Base-by-base conservation (phyloP, 306 rosid species). In the Cicer arietinum region DNA sequence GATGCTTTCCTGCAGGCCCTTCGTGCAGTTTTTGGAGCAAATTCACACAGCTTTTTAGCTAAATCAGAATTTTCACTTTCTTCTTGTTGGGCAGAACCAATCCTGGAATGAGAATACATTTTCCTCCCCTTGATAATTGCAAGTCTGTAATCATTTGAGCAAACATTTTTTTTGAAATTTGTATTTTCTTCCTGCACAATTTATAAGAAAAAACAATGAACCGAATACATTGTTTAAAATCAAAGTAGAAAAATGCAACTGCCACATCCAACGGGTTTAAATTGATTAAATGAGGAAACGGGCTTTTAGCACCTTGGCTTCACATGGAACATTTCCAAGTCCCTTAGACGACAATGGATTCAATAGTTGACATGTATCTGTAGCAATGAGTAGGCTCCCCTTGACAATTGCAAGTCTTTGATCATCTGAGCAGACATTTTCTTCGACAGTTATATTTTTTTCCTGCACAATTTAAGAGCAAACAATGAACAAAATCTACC, bases 161-260 rank as follows among this genome's bases (percentile, higher is more conserved):
- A 60, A 11, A 56, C 77, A 44, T 78, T 79, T 61, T 69, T 71
- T 56, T 73, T 71, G 57, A 80, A 79, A 80, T 58, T 53, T 61
- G 82, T 77, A 73, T 78, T 79, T 44, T 70, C 81, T 43, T 48
- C 81, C 97, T 89, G 90, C 86, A 73, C 42, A 82, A 73, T 57
- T 57, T 56, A 35, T 60, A 83, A 45, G 78, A 58, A 62, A 67
- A 64, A 69, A 46, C 47, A 64, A 65, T 8, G 71, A 57, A 59
- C 45, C 17, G 42, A 76, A 79, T 67, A 78, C 69, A 42, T 44
- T 46, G 74, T 43, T 39, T 56, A 83, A 73, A 69, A 56, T 54
- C 57, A 52, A 39, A 47, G 47, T 44, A 40, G 72, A 48, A 62
- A 63, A 44, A 25, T 6, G 48, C 46, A 58, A 77, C 46, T 25